Base-by-base conservation (phyloP, 1,139 yeast species). In the Kodamaea alishanica region DNA sequence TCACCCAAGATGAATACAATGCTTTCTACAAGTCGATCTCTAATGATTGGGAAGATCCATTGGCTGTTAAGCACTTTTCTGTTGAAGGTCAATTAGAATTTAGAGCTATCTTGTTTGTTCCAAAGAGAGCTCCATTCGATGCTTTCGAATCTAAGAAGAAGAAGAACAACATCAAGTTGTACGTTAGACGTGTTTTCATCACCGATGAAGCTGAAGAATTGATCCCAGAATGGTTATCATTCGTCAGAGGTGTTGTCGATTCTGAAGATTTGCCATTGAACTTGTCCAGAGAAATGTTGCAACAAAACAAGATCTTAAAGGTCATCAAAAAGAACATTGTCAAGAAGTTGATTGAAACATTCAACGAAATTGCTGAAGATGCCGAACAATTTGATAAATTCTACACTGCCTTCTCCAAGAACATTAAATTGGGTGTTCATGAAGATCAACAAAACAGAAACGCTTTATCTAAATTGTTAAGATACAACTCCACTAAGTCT, bases 21-120 rank as follows among this genome's bases (percentile, higher is more conserved):
- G 95, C 97, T 48, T 94, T 94, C 86, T 94, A 94, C 86, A 94
- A 94, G 79, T 88, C 97, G 39, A 92, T 94, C 62, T 90, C 98
- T 43, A 94, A 94, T 73, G 99, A 94, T 73, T 94, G 98, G 98
- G 98, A 92, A 77, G 98, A 92, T 68, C 99, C 97, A 73, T 82
- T 92, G 67, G 97, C 97, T 54, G 97, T 92, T 57, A 94, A 94
- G 82, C 99, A 94, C 77, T 94, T 94, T 78, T 88, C 97, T 41
- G 99, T 94, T 65, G 99, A 94, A 77, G 99, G 99, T 81, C 98
- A 94, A 78, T 83, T 94, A 62, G 99, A 94, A 77, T 94, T 94
- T 82, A 89, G 86, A 77, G 97, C 98, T 50, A 92, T 94, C 63
- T 79, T 94, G 61, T 94, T 88, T 66, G 81, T 94, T 72, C 99